Conservation (phyloP, 1,284 basidiomycete species). For the Mycena sp. region DNA sequence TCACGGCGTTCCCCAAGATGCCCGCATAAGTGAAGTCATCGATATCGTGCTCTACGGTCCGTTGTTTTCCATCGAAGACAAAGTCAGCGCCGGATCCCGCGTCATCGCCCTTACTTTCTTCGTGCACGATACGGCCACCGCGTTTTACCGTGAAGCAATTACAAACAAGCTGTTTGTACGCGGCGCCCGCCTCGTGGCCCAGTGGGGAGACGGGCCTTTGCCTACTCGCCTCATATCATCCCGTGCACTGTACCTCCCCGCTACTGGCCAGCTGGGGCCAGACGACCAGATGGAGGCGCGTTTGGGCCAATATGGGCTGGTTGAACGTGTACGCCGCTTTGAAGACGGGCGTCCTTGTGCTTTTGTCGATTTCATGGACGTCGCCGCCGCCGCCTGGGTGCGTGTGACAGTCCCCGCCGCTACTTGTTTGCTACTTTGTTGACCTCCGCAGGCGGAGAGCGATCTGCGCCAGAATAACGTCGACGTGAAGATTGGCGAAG, state of each 20-base stretch:
- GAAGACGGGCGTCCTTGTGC: no score
- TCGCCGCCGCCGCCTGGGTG: neutral
- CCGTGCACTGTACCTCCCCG: no score
- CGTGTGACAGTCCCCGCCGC: no score
- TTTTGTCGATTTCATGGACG: no score
- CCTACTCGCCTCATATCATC: neutral
- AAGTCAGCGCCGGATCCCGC: neutral
- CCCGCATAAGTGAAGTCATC: slow-evolving; percentile 13
- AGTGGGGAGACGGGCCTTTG: neutral
- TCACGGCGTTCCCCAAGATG: neutral
- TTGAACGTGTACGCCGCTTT: no score
- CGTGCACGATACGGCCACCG: neutral
- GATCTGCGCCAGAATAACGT: neutral
- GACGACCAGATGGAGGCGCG: no score
- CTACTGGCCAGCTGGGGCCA: no score
- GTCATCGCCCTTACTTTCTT: slow-evolving; percentile 15
- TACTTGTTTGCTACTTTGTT: neutral
- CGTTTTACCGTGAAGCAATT: slow-evolving; percentile 5
- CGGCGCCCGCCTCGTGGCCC: neutral
- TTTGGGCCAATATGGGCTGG: no score
- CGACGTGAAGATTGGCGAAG: neutral
- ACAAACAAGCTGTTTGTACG: neutral
- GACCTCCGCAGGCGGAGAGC: neutral
- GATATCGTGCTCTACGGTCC: slow-evolving; percentile 21
- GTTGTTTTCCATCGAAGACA: slow-evolving; percentile 3